Evolutionary conservation across 2,329 filamentous ascomycete species (phyloP).

Genomic region (Pseudogymnoascus sp.): DNA sequence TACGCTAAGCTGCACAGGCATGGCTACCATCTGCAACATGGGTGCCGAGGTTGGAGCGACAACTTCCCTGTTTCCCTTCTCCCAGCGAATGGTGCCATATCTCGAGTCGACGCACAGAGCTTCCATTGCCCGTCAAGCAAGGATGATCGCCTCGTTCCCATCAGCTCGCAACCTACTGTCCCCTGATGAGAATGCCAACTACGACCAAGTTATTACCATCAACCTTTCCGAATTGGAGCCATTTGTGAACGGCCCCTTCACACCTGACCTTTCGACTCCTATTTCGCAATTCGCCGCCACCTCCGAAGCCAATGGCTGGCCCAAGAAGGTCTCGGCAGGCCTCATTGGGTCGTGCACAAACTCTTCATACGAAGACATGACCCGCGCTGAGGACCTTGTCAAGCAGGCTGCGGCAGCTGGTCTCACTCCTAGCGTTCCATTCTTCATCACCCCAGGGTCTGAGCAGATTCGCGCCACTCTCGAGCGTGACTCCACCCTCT

Average conservation of each 20-base stretch:
- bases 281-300: conserved; percentile 82
- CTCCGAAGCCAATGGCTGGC: conserved; percentile 81
- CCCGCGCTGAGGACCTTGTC: conserved; percentile 83
- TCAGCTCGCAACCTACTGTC: conserved; percentile 57
- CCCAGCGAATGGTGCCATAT: conserved; percentile 74
- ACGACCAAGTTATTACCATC: conserved; percentile 87
- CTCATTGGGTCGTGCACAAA: conserved; percentile 98
- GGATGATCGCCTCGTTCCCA: conserved; percentile 23
- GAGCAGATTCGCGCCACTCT: conserved; percentile 95
- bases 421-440: conserved; percentile 78
- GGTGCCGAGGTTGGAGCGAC: conserved; percentile 86
- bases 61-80: conserved; percentile 92
- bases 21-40: conserved; percentile 91
- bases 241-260: conserved; percentile 95
- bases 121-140: conserved; percentile 29
- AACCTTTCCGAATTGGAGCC: conserved; percentile 86
- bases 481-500: conserved; percentile 77
- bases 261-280: conserved; percentile 88
- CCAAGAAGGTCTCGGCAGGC: conserved; percentile 80
- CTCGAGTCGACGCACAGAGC: conserved; percentile 74
- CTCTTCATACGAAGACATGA: conserved; percentile 98
- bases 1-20: conserved; percentile 82
- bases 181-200: conserved; percentile 75
- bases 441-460: conserved; percentile 93
- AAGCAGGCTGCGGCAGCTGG: conserved; percentile 88